phyloP scores from a whole-genome alignment of 1,284 basidiomycete genomes.

The Polyporus tsugae region DNA sequence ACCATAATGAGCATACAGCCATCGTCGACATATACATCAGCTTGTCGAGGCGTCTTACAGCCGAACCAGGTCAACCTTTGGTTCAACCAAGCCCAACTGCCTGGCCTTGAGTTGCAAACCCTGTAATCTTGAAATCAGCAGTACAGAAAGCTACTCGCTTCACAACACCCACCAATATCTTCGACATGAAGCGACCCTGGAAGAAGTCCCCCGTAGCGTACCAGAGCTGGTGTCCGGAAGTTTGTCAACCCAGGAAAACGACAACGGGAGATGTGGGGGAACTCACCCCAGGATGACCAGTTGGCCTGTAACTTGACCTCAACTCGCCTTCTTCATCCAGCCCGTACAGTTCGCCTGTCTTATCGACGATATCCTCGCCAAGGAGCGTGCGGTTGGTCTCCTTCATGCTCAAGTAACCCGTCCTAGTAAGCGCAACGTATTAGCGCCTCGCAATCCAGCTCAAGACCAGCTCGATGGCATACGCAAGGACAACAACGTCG shows the following conservation, averaged over 20 bases:
- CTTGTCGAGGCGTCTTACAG: not conserved
- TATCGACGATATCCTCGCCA: slow-evolving; percentile 55
- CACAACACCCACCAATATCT: slow-evolving; percentile 42
- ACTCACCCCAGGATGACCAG: slow-evolving; percentile 45
- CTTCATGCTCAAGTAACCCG: slow-evolving; percentile 48
- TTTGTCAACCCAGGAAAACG: not conserved
- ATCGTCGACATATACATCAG: not conserved
- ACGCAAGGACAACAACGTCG: slow-evolving; percentile 74
- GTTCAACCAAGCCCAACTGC: slow-evolving; percentile 19
- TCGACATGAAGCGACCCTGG: slow-evolving; percentile 43
- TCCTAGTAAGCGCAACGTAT: slow-evolving; percentile 37
- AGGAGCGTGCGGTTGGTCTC: slow-evolving; percentile 53
- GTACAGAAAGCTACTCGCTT: not conserved
- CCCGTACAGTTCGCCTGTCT: slow-evolving; percentile 59
- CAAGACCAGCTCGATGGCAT: slow-evolving; percentile 18
- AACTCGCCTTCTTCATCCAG: slow-evolving; percentile 67
- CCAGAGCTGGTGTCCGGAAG: slow-evolving; percentile 41
- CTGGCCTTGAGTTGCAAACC: slow-evolving; percentile 29
- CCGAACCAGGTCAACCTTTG: no score
- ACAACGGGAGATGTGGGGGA: not conserved
- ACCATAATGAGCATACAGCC: not conserved
- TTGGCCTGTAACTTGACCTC: slow-evolving; percentile 45
- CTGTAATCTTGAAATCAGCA: not conserved
- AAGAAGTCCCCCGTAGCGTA: slow-evolving; percentile 46
- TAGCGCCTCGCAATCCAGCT: not conserved